Percentiles rank a stretch among this genome's conserved stretches.
These are phyloP conservation scores for Aplosporella prunicola DNA, from an alignment of 2,329 filamentous ascomycete genomes.

Conservation along the genomic window DNA sequence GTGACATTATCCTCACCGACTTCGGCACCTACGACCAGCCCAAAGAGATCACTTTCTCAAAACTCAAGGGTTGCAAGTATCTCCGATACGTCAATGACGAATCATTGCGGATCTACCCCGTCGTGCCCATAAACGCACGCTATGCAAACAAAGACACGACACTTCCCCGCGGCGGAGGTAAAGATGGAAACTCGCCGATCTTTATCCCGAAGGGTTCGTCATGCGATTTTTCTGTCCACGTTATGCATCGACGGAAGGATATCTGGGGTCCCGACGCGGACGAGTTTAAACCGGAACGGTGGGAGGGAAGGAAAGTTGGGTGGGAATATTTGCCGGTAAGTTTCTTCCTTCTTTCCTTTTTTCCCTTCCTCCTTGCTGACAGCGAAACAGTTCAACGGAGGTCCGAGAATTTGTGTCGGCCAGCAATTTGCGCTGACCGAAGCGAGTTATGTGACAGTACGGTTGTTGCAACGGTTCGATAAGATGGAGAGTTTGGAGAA, in stretches of 20 bases:
- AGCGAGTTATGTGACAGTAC: conserved; percentile 69
- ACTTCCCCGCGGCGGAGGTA: conserved; percentile 36
- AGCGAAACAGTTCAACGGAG: conserved; percentile 15
- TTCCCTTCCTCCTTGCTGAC: background rate
- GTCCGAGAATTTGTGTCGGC: conserved; percentile 6
- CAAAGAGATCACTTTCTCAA: no score
- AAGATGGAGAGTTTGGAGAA: no score
- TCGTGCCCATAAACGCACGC: conserved; percentile 47
- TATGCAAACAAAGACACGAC: conserved; percentile 40
- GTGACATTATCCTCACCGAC: no score
- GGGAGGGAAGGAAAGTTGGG: conserved; percentile 20
- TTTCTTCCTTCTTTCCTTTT: no score
- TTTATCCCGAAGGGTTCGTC: conserved; percentile 20
- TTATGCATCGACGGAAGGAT: conserved; percentile 27
- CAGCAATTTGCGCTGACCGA: no score
- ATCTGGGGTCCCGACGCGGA: conserved; percentile 29
- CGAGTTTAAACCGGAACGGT: conserved; percentile 27
- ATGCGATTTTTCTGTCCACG: conserved; percentile 21
- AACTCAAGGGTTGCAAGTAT: no score
- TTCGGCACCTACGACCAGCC: no score
- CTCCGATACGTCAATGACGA: no score
- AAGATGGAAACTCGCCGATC: conserved; percentile 18
- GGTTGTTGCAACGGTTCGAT: no score
- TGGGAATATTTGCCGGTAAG: conserved; percentile 28
- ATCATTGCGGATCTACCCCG: conserved; percentile 45